Base-by-base conservation (phyloP, 2,329 filamentous ascomycete species). In the Penicillium hesseltinei region DNA sequence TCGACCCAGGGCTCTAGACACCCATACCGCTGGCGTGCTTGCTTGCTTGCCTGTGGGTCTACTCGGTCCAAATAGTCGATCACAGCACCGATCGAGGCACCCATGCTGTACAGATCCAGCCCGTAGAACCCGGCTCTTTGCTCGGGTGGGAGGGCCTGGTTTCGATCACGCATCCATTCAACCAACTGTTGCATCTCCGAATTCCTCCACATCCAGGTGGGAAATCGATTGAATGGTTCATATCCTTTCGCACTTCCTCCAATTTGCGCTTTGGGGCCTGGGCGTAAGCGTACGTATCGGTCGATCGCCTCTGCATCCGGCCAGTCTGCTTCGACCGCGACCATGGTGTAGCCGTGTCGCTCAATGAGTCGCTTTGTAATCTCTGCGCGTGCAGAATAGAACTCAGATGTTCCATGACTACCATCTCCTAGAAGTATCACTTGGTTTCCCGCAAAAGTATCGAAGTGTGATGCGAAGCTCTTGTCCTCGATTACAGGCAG, bases 151-250 rank as follows among this genome's bases (percentile, higher is more conserved):
- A 73, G 60, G 3, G 58, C 59, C 4, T 68, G 65, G 54, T 81
- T 82, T 60, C 73, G 74, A 21, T 75, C 65, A 6, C 80, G 74
- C 68, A 83, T 72, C 81, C 81, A 84, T 62, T 82, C 78, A 11
- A 80, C 75, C 47, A 83, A 78, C 2, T 75, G 73, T 54, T 81
- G 78, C 61, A 82, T 76, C 61, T 83, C 81, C 15, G 69, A 67
- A 58, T 83, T 83, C 11, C 81, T 75, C 81, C 81, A 83, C 81
- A 83, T 83, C 81, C 81, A 83, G 4, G 76, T 80, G 15, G 81
- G 81, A 47, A 83, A 83, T 27, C 80, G 73, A 39, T 78, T 71
- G 63, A 83, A 83, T 6, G 76, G 72, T 38, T 75, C 73, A 13
- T 75, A 67, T 6, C 67, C 63, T 15, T 62, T 64, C 2, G 60